Percentiles rank a stretch among this genome's conserved stretches.
Conservation (phyloP, 2,329 filamentous ascomycete species). For the Aspergillus brunneoviolaceus region DNA sequence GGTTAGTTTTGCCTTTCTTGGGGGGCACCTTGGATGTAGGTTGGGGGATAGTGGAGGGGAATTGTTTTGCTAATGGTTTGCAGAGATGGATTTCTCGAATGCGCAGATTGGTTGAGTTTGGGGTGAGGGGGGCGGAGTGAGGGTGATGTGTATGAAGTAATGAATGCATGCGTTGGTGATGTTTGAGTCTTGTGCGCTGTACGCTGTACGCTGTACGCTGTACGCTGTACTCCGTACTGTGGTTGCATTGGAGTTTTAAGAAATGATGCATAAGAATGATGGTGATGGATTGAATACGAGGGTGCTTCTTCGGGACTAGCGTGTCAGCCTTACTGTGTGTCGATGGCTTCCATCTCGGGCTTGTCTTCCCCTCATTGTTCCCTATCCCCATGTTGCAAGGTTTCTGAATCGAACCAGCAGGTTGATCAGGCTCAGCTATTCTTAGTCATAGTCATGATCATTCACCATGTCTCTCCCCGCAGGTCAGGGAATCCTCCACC, state of each 20-base stretch:
- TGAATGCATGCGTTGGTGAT: constrained; percentile 1
- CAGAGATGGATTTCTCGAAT: constrained; percentile 68
- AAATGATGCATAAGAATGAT: background rate
- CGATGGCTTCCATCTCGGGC: background rate
- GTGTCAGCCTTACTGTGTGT: background rate
- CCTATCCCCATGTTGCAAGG: background rate
- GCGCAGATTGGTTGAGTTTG: constrained; percentile 56
- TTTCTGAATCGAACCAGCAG: background rate
- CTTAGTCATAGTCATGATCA: background rate
- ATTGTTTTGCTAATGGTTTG: constrained; percentile 1
- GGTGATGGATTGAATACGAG: background rate
- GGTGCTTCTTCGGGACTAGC: background rate
- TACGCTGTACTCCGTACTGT: background rate
- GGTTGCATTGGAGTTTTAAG: background rate
- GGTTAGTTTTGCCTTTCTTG: constrained; percentile 28
- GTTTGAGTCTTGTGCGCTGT: background rate
- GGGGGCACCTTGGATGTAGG: too few species aligned
- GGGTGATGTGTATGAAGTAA: constrained; percentile 25
- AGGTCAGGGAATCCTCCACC: constrained; percentile 26
- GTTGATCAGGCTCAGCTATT: too few species aligned
- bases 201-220: background rate
- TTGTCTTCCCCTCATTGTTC: background rate
- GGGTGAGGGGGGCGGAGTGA: background rate
- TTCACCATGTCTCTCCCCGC: background rate
- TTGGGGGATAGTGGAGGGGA: background rate